Evolutionary conservation across 371 early-diverging fungal genomes (phyloP).

Genomic region (Actinomucor elegans): DNA sequence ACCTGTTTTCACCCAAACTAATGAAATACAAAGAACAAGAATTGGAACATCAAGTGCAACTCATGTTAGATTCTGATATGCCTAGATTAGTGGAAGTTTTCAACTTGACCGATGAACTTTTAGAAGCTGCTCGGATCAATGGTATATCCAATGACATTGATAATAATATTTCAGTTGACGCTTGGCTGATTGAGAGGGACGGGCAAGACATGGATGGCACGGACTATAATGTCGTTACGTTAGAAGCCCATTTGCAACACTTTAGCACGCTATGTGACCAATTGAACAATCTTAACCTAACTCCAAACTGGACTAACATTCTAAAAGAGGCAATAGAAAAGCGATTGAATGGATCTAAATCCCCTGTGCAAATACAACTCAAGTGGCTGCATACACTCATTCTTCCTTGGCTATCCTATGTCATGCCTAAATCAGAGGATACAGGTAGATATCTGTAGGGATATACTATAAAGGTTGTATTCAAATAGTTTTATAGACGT

Average conservation of each 20-base stretch:
- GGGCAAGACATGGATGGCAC: not conserved
- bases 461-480: not conserved
- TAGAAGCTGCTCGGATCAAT: not conserved
- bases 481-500: constrained; percentile 1
- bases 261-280: constrained; percentile 6
- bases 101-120: constrained; percentile 1
- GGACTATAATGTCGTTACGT: not conserved
- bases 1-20: constrained; percentile 1
- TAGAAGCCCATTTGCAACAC: not conserved
- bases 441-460: not conserved
- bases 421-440: constrained; percentile 6
- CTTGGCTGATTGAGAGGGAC: not conserved
- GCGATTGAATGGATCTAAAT: not conserved
- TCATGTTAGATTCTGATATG: constrained; percentile 4
- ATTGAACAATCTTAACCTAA: constrained; percentile 3
- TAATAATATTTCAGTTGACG: not conserved
- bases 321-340: constrained; percentile 3
- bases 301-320: constrained; percentile 9
- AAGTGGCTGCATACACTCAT: constrained; percentile 23
- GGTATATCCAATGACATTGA: not conserved
- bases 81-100: constrained; percentile 7
- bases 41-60: constrained; percentile 5
- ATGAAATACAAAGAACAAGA: constrained; percentile 5
- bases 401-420: constrained; percentile 23
- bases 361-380: constrained; percentile 8